These are phyloP conservation scores for Coprinellus micaceus DNA, from an alignment of 768 basidiomycete species.

Conservation along the genomic window DNA sequence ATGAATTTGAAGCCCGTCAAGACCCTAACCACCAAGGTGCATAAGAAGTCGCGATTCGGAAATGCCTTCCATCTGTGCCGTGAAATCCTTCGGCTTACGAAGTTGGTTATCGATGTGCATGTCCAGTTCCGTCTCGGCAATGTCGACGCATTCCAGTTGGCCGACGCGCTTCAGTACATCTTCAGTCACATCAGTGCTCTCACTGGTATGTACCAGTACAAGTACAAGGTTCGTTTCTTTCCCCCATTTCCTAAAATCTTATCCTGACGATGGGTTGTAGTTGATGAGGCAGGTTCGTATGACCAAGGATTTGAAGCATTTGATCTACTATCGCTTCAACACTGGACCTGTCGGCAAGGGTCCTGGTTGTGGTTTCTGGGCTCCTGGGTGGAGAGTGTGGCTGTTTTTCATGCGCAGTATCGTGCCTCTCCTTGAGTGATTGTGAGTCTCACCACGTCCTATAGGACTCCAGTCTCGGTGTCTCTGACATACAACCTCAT, in stretches of 20 bases:
- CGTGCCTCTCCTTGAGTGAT: conserved; percentile 93
- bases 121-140: conserved; percentile 98
- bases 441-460: conserved; percentile 49
- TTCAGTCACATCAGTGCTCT: conserved; percentile 96
- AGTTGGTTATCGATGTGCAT: conserved; percentile 97
- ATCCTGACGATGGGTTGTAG: conserved; percentile 32
- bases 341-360: conserved; percentile 99
- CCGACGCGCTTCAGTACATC: conserved; percentile 96
- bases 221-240: conserved; percentile 76
- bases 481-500: neutral
- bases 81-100: conserved; percentile 95
- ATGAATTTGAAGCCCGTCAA: conserved; percentile 98
- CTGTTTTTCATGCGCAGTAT: conserved; percentile 99
- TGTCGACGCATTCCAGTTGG: conserved; percentile 98
- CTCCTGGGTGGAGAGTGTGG: conserved; percentile 99
- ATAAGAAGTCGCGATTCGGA: conserved; percentile 99
- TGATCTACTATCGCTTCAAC: conserved; percentile 99
- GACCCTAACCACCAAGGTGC: conserved; percentile 97
- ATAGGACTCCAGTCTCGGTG: neutral
- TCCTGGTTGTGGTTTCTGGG: conserved; percentile 99
- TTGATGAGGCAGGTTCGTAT: conserved; percentile 99
- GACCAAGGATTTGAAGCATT: conserved; percentile 98
- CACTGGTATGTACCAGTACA: conserved; percentile 99
- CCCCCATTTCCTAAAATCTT: neutral
- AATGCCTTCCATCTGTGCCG: conserved; percentile 98